Conservation (phyloP, 2,329 filamentous ascomycete genomes). For the Lasiodiplodia hormozganensis region DNA sequence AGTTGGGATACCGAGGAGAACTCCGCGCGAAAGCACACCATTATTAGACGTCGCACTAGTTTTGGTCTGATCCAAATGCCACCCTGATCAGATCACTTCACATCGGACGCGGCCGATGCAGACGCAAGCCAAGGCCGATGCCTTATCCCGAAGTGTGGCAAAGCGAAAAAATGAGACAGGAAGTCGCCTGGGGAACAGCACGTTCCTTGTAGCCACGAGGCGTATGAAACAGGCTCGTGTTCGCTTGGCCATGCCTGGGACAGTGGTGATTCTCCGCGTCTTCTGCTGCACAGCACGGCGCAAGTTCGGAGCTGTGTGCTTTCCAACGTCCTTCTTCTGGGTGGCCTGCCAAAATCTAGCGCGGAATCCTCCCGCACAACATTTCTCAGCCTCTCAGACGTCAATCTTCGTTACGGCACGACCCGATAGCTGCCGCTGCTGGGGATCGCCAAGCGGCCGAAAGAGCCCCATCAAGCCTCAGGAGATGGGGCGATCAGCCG, state of each 20-base stretch:
- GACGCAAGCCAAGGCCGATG: not conserved
- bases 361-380: constrained; percentile 11
- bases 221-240: constrained; percentile 17
- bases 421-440: constrained; percentile 10
- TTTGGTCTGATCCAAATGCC: not conserved
- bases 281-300: not conserved
- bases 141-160: not conserved
- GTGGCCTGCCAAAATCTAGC: not conserved
- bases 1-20: not conserved
- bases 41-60: not conserved
- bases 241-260: constrained; percentile 7
- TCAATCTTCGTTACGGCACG: constrained; percentile 12
- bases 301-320: constrained; percentile 2
- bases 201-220: not conserved
- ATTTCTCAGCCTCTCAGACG: constrained; percentile 21
- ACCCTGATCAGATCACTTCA: constrained; percentile 13
- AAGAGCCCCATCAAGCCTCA: not conserved
- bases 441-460: constrained; percentile 21
- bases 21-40: not conserved
- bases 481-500: constrained; percentile 26
- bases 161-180: not conserved
- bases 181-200: not conserved
- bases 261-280: constrained; percentile 6
- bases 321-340: not conserved
- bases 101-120: constrained; percentile 3